Evolutionary conservation across 2,329 filamentous ascomycete genomes (phyloP).

Genomic region (Penicillium sp.): DNA sequence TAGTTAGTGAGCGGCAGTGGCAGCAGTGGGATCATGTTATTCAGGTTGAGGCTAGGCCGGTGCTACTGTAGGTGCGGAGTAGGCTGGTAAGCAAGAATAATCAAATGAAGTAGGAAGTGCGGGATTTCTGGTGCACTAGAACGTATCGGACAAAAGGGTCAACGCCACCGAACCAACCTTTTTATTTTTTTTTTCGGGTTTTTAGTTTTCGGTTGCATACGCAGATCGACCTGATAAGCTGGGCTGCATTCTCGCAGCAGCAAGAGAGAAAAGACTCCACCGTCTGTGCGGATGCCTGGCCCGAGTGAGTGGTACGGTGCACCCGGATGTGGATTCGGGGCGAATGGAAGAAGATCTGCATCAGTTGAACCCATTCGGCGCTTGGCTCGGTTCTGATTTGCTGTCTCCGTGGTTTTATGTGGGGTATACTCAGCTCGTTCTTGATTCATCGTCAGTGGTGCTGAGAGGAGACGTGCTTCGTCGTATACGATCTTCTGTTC

Average conservation of each 20-base stretch:
- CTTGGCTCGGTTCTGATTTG: background rate
- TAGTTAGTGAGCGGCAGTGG: background rate
- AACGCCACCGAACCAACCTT: slow-evolving; percentile 3
- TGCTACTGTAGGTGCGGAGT: too few species aligned
- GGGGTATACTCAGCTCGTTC: too few species aligned
- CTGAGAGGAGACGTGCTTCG: too few species aligned
- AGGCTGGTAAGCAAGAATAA: too few species aligned
- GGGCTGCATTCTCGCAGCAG: background rate
- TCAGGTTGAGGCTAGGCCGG: too few species aligned
- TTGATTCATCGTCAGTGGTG: too few species aligned
- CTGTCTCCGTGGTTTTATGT: background rate
- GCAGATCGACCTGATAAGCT: background rate
- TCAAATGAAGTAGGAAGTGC: background rate
- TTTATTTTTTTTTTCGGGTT: background rate
- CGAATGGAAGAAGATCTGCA: slow-evolving; percentile 9
- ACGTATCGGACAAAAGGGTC: background rate
- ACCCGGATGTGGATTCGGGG: slow-evolving; percentile 18
- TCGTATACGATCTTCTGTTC: too few species aligned
- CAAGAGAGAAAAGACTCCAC: background rate
- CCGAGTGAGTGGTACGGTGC: slow-evolving; percentile 21
- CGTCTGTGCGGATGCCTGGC: slow-evolving; percentile 5
- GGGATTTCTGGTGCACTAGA: slow-evolving; percentile 4
- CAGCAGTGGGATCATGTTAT: background rate
- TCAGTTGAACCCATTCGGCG: background rate
- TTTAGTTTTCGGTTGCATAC: background rate